A percentile compares a stretch with the other conserved stretches of the same genome.
Conservation (phyloP, 225 moss, liverwort and hornwort species). For the Climacium dendroides region DNA sequence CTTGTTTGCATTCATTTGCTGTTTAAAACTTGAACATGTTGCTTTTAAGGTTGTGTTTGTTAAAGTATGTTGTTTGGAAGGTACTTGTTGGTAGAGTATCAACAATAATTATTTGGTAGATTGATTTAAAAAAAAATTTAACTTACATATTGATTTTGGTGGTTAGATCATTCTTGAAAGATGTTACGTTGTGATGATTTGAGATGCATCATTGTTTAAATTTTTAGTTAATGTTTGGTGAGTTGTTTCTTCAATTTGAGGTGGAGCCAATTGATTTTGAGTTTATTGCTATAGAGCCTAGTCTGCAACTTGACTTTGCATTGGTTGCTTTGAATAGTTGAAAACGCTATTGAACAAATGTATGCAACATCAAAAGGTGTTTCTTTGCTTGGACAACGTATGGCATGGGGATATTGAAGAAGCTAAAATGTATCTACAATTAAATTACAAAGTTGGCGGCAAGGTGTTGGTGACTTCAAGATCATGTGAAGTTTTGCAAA, state of each 20-base stretch:
- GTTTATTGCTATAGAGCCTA: neutral
- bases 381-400: neutral
- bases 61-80: neutral
- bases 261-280: rapidly evolving
- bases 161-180: rapidly evolving
- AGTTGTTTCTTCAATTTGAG: neutral
- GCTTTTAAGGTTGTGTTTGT: neutral
- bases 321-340: neutral
- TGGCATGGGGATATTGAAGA: neutral
- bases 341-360: neutral
- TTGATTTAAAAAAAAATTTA: too few relatives aligned
- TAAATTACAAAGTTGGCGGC: neutral
- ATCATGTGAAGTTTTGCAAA: neutral
- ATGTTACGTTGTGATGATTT: too few relatives aligned
- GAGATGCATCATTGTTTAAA: neutral
- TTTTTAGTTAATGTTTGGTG: neutral
- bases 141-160: neutral
- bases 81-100: too few relatives aligned
- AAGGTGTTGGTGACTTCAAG: neutral
- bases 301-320: neutral
- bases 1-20: neutral
- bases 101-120: neutral
- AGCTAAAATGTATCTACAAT: neutral
- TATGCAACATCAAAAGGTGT: neutral
- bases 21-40: neutral